These are phyloP conservation scores for Cladosporium sp. DNA, from an alignment of 2,329 filamentous ascomycete genomes.

Conservation along the genomic window DNA sequence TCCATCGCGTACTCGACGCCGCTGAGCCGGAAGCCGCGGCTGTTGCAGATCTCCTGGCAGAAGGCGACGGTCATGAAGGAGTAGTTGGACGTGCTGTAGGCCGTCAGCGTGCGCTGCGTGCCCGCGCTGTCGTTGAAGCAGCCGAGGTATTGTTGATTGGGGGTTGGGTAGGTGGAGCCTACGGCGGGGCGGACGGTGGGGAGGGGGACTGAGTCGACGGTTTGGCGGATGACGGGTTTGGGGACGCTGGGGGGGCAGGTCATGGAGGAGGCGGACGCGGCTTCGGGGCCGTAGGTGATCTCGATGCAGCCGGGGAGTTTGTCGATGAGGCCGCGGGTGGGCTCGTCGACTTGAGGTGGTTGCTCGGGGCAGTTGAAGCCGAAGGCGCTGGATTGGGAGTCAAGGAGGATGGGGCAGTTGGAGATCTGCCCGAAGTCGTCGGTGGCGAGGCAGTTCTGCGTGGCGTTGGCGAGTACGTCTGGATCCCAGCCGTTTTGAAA, in stretches of 20 bases:
- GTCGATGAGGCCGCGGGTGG: conserved; percentile 23
- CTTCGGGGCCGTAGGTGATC: conserved; percentile 27
- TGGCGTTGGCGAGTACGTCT: conserved; percentile 34
- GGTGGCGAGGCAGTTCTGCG: conserved; percentile 31
- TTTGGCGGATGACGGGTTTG: conserved; percentile 21
- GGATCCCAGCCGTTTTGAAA: conserved; percentile 47
- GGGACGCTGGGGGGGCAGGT: conserved; percentile 21
- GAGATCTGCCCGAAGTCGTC: conserved; percentile 30
- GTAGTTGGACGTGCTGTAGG: conserved; percentile 19
- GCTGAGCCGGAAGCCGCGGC: conserved; percentile 24
- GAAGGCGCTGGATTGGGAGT: conserved; percentile 24
- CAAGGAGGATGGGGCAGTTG: conserved; percentile 29
- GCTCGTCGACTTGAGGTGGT: conserved; percentile 27
- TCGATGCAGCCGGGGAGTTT: conserved; percentile 31
- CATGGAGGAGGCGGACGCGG: conserved; percentile 25
- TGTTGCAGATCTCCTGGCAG: conserved; percentile 29
- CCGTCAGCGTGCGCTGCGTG: conserved; percentile 22
- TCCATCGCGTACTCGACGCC: conserved; percentile 30
- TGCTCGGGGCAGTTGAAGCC: conserved; percentile 27
- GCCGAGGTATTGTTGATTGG: conserved; percentile 29
- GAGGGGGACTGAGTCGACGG: conserved; percentile 25
- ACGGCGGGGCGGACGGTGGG: conserved; percentile 22
- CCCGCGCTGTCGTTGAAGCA: conserved; percentile 31
- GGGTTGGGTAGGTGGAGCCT: conserved; percentile 16
- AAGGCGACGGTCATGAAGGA: conserved; percentile 28